Evolutionary conservation across 1,139 yeast genomes (phyloP).

Genomic region (Lodderomyces parapsilosis): DNA sequence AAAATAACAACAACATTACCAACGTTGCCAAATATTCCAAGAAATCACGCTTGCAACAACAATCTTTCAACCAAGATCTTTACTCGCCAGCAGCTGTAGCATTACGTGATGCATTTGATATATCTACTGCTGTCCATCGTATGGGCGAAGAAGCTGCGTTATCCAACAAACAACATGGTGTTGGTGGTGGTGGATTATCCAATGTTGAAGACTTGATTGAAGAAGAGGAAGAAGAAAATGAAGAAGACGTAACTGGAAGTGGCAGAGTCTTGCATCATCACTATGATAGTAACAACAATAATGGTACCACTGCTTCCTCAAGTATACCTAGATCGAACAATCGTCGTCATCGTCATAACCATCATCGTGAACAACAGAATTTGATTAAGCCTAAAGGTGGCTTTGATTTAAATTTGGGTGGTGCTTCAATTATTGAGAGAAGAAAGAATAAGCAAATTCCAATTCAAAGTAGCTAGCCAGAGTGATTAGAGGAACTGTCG

Average conservation of each 20-base stretch:
- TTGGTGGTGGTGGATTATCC: conserved; percentile 9
- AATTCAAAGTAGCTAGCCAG: conserved; percentile 10
- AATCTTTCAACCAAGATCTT: conserved; percentile 19
- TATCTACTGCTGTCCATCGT: conserved; percentile 91
- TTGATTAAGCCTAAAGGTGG: conserved; percentile 20
- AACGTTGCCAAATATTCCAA: conserved; percentile 22
- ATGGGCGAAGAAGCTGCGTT: conserved; percentile 80
- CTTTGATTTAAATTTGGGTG: conserved; percentile 73
- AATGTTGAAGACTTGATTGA: conserved; percentile 30
- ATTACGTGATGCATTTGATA: conserved; percentile 91
- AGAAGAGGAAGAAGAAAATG: conserved; percentile 41
- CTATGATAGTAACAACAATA: background rate
- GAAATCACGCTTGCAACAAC: conserved; percentile 18
- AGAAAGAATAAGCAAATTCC: conserved; percentile 44
- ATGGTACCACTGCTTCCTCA: background rate
- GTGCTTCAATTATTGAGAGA: conserved; percentile 80
- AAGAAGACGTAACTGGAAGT: conserved; percentile 17
- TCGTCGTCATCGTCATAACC: conserved; percentile 16
- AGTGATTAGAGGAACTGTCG: background rate
- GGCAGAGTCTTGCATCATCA: conserved; percentile 23
- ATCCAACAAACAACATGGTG: conserved; percentile 31
- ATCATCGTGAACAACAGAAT: conserved; percentile 9
- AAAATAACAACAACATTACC: conserved; percentile 1
- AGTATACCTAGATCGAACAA: conserved; percentile 11
- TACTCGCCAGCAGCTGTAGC: conserved; percentile 92